Conservation (phyloP, 208 protist species). For the Leishmania aethiopica region DNA sequence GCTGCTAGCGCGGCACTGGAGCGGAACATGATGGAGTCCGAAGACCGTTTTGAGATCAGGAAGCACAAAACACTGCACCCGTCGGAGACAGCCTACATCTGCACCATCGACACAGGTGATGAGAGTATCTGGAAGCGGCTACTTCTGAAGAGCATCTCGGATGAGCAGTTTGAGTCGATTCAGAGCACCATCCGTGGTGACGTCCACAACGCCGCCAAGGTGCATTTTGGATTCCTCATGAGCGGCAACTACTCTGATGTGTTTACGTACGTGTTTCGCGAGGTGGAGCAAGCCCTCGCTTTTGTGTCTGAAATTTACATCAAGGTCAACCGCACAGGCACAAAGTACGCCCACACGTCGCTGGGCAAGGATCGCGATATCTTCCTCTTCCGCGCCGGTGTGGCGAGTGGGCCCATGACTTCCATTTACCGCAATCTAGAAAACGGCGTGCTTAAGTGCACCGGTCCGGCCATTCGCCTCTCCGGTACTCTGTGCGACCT, state of each 20-base stretch:
- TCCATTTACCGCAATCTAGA: constrained; percentile 64
- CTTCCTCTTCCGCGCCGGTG: constrained; percentile 73
- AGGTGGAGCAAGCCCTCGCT: constrained; percentile 72
- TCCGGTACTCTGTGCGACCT: constrained; percentile 77
- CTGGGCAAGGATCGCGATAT: constrained; percentile 42
- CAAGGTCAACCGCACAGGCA: constrained; percentile 67
- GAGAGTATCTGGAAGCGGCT: constrained; percentile 59
- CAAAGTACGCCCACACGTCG: constrained; percentile 51
- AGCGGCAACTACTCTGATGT: constrained; percentile 81
- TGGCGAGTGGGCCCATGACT: constrained; percentile 60
- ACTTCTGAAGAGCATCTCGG: constrained; percentile 33
- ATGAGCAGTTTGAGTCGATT: constrained; percentile 54
- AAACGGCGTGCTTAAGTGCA: constrained; percentile 69
- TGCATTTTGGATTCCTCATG: constrained; percentile 79
- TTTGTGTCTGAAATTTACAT: constrained; percentile 83
- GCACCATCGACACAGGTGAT: constrained; percentile 78
- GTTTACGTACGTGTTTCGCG: constrained; percentile 85
- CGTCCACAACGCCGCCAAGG: constrained; percentile 58
- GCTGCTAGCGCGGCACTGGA: constrained; percentile 52
- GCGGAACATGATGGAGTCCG: constrained; percentile 60
- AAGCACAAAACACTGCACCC: constrained; percentile 57
- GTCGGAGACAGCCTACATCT: constrained; percentile 70
- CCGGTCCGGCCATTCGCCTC: constrained; percentile 60
- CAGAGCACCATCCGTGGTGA: constrained; percentile 45
- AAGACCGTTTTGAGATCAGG: constrained; percentile 69